These are phyloP conservation scores for Spathaspora sp. DNA, from an alignment of 805 yeast genomes.

Conservation along the genomic window DNA sequence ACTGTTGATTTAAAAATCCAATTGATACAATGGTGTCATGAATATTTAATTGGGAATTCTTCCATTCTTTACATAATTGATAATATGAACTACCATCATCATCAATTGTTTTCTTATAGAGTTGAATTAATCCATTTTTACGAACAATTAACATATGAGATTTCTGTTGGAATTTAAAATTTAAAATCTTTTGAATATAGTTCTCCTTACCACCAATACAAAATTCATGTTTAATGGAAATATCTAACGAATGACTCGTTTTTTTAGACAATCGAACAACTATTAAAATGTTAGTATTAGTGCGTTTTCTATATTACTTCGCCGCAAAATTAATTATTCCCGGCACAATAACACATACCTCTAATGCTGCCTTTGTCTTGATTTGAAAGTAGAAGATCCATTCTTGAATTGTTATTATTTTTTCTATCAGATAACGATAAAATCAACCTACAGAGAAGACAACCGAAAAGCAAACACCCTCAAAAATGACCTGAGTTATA, in stretches of 20 bases:
- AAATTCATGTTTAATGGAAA: not conserved
- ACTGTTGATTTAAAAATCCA: slow-evolving; percentile 24
- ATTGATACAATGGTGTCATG: slow-evolving; percentile 22
- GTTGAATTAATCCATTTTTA: slow-evolving; percentile 24
- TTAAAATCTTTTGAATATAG: slow-evolving; percentile 19
- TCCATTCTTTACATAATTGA: slow-evolving; percentile 31
- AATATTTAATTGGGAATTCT: slow-evolving; percentile 16
- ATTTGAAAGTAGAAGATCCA: slow-evolving; percentile 15
- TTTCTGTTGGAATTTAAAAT: slow-evolving; percentile 16
- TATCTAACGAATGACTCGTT: not conserved
- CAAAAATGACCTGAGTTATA: not conserved
- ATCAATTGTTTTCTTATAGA: slow-evolving; percentile 16
- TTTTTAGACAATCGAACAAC: slow-evolving; percentile 1
- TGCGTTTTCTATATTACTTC: too few relatives aligned
- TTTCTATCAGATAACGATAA: not conserved
- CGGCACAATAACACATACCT: slow-evolving; percentile 12
- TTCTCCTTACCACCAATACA: slow-evolving; percentile 5
- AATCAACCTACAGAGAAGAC: not conserved
- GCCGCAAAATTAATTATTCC: too few relatives aligned
- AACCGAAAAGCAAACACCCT: not conserved
- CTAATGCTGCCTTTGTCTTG: slow-evolving; percentile 16
- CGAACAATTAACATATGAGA: slow-evolving; percentile 22
- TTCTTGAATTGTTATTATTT: not conserved
- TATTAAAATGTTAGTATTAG: slow-evolving; percentile 1
- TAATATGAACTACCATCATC: slow-evolving; percentile 8